A percentile compares a stretch with the other conserved stretches of the same genome.
phyloP scores from a whole-genome alignment of 163 green algal genomes.

The Scenedesmus sp. region DNA sequence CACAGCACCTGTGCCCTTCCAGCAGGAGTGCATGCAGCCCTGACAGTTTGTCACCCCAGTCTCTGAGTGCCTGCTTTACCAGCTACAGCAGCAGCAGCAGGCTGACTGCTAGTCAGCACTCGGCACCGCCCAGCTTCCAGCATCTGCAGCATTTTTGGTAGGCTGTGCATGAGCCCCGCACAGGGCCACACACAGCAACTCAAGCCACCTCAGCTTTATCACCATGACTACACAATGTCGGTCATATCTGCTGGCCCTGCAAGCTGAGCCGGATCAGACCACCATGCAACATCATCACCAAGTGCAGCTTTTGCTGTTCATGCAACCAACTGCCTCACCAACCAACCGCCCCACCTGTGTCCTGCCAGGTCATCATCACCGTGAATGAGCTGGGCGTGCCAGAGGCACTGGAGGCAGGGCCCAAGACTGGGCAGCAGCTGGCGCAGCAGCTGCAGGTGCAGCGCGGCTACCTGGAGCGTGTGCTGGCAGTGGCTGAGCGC shows the following conservation, averaged over 20 bases:
- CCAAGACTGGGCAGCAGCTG: slow-evolving; percentile 40
- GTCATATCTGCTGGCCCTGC: too few species aligned
- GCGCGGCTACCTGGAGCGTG: slow-evolving; percentile 27
- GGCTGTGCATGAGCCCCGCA: not conserved
- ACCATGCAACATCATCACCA: too few species aligned
- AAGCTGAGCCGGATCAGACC: too few species aligned
- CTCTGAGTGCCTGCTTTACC: too few species aligned
- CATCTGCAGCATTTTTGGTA: not conserved
- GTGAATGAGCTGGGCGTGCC: slow-evolving; percentile 51
- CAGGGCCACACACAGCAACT: not conserved
- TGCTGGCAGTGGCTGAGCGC: slow-evolving; percentile 35
- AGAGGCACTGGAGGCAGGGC: slow-evolving; percentile 31
- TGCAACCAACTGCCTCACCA: not conserved
- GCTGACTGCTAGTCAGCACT: not conserved
- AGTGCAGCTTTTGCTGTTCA: not conserved
- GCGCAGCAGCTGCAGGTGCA: slow-evolving; percentile 18
- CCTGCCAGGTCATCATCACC: slow-evolving; percentile 43
- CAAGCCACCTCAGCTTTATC: too few species aligned
- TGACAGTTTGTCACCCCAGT: too few species aligned
- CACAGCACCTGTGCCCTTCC: too few species aligned
- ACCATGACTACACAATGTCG: too few species aligned
- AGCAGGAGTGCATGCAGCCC: too few species aligned
- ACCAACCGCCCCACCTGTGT: not conserved
- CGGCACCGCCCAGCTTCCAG: not conserved
- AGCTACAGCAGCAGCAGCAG: not conserved